Evolutionary conservation across 2,329 filamentous ascomycete genomes (phyloP), one percentile per base, ranked within the genome.

Genomic region (Ceratocystis cubensis): DNA sequence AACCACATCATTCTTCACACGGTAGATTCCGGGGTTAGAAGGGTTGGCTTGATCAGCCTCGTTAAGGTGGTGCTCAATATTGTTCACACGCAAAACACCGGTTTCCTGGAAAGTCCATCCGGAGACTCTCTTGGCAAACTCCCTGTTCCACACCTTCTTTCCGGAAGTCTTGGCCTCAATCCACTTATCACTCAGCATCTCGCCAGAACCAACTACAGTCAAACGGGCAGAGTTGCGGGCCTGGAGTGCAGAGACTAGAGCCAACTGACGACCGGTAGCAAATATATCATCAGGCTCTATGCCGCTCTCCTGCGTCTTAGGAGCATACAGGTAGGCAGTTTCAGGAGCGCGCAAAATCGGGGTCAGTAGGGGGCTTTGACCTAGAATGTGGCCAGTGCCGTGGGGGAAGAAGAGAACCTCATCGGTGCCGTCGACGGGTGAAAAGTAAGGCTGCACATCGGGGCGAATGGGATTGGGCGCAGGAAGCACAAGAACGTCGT

Each of bases 81-180:
- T 84, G 74, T 90, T 90, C 72, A 96, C 89, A 72, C 88, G 88
- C 71, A 99, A 75, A 10, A 99, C 90, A 71, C 94, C 94, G 65
- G 87, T 84, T 79, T 99, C 94, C 78, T 96, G 87, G 81, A 99
- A 99, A 0, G 92, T 85, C 94, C 94, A 99, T n/a, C 84, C 88
- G n/a, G 88, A 87, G 66, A 99, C 76, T 72, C 88, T 85, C 77
- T 88, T 87, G 22, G 89, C 88, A 73, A 99, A 97, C 65, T 89
- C 89, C 72, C 85, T 83, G 78, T 99, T 99, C 71, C 82, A 83
- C 13, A 89, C 88, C 74, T 83, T 82, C 57, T 69, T 69, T 13
- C 62, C 67, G 10, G 53, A 53, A 44, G 33, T 33, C n/a, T 65
- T 45, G 66, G 88, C 88, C 66, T 88, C 86, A 73, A 96, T 91